Evolutionary conservation across 1,284 basidiomycete genomes (phyloP), one percentile per base, ranked within the genome.

Genomic region (Hemileia vastatrix): DNA sequence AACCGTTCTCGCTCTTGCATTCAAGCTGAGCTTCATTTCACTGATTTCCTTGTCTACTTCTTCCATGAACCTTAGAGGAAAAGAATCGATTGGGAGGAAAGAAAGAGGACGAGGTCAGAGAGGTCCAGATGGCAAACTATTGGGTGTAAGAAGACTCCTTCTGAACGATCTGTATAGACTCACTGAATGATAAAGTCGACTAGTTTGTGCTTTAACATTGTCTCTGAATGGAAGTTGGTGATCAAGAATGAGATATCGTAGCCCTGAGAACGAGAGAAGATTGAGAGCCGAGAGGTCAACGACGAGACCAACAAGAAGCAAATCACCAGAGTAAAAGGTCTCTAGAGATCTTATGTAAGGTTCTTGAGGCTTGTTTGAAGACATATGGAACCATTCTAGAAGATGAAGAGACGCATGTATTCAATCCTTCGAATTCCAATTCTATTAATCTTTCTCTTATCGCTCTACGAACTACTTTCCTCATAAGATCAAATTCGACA

Each of bases 121-220:
- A 33, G n/a, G n/a, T n/a, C n/a, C n/a, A 47, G 54, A 54, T 43
- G 45, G 24, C 40, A 51, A 19, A 43, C 52, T 19, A 45, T 23
- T 23, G 19, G 18, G 5, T 23, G 50, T 13, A 23, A 32, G 49
- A 31, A 50, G 32, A 33, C n/a, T 6, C 9, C 21, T 33, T 21
- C 40, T 3, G 21, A 36, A 49, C 19, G 27, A 49, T 36, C 8
- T 18, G 31, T 11, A 58, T 15, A 23, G 18, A 70, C 69, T 44
- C 68, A 91, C 87, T 97, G 90, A 69, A 97, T 96, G 78, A 98
- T 95, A 78, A 98, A 98, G 79, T 98, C 94, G 48, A 98, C 95
- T 60, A 98, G 86, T 80, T 97, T 98, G 79, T 98, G 94, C 80
- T 98, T 98, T 70, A 97, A 81, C 92, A 98, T 95, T 2, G 88